These are phyloP conservation scores for Parietaria judaica DNA, from an alignment of 306 rosid genomes.

Conservation along the genomic window DNA sequence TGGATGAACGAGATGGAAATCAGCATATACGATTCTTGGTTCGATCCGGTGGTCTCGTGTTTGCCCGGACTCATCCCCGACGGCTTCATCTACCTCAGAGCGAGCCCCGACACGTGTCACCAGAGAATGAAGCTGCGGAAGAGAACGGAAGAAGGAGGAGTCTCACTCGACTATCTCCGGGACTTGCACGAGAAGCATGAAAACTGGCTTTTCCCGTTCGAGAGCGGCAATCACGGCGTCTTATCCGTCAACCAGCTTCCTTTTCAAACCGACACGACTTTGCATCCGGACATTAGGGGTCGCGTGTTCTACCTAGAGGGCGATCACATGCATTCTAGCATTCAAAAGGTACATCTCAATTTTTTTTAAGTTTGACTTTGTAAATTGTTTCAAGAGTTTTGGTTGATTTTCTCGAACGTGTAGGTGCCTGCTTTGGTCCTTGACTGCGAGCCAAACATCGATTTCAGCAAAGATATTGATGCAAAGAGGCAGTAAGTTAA, in stretches of 20 bases:
- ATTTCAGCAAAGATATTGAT: slow-evolving; percentile 86
- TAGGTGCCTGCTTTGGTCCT: slow-evolving; percentile 98
- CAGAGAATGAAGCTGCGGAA: slow-evolving; percentile 77
- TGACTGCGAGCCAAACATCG: slow-evolving; percentile 98
- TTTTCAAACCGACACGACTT: slow-evolving; percentile 52
- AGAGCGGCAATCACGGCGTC: slow-evolving; percentile 76
- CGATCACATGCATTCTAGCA: slow-evolving; percentile 93
- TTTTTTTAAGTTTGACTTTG: slow-evolving; percentile 8
- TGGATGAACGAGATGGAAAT: slow-evolving; percentile 99
- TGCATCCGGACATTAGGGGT: slow-evolving; percentile 79
- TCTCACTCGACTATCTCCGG: slow-evolving; percentile 65
- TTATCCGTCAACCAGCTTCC: slow-evolving; percentile 64
- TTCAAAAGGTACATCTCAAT: slow-evolving; percentile 66
- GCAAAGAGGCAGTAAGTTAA: slow-evolving; percentile 86
- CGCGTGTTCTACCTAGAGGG: slow-evolving; percentile 95
- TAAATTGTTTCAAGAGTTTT: background rate
- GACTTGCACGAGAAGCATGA: slow-evolving; percentile 93
- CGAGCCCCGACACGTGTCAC: slow-evolving; percentile 98
- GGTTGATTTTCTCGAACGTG: slow-evolving; percentile 13
- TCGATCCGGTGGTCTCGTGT: slow-evolving; percentile 92
- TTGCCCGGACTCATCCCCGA: slow-evolving; percentile 97
- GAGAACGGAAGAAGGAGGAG: slow-evolving; percentile 91
- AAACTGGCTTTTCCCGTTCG: slow-evolving; percentile 85
- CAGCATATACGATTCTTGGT: slow-evolving; percentile 97
- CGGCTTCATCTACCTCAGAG: slow-evolving; percentile 94